These are phyloP conservation scores for Naganishia friedmannii DNA, from an alignment of 768 basidiomycete species.

Conservation along the genomic window DNA sequence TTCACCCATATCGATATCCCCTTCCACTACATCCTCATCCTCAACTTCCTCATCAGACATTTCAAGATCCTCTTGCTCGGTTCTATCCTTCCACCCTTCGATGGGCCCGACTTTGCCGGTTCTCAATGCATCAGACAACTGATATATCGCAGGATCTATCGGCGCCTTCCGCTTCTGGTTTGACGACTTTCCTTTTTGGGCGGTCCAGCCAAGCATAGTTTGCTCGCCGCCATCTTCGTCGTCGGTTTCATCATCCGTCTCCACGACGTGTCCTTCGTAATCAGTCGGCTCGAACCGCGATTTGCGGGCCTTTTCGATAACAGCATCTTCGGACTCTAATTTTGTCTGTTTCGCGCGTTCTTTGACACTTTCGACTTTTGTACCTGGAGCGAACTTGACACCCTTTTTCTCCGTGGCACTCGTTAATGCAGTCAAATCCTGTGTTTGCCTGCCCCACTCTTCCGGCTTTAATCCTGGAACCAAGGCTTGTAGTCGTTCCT, in stretches of 20 bases:
- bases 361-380: slow-evolving; percentile 15
- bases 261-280: slow-evolving; percentile 77
- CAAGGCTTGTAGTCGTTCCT: slow-evolving; percentile 71
- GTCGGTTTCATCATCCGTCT: slow-evolving; percentile 79
- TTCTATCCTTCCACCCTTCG: slow-evolving; percentile 23
- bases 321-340: background rate
- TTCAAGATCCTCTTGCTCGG: slow-evolving; percentile 27
- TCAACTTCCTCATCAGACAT: slow-evolving; percentile 58
- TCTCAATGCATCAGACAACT: slow-evolving; percentile 23
- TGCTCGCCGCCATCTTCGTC: slow-evolving; percentile 63
- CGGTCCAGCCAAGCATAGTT: slow-evolving; percentile 39
- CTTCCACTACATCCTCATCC: slow-evolving; percentile 57
- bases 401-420: slow-evolving; percentile 4
- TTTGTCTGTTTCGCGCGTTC: background rate
- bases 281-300: slow-evolving; percentile 77
- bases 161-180: slow-evolving; percentile 22
- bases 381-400: slow-evolving; percentile 27
- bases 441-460: slow-evolving; percentile 71
- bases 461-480: slow-evolving; percentile 73
- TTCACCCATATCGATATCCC: slow-evolving; percentile 76
- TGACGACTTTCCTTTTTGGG: slow-evolving; percentile 28
- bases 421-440: background rate
- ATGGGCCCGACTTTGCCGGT: slow-evolving; percentile 25
- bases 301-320: slow-evolving; percentile 57
- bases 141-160: slow-evolving; percentile 23